Base-by-base conservation (phyloP, 768 basidiomycete genomes). In the Leccinum rimulosum region DNA sequence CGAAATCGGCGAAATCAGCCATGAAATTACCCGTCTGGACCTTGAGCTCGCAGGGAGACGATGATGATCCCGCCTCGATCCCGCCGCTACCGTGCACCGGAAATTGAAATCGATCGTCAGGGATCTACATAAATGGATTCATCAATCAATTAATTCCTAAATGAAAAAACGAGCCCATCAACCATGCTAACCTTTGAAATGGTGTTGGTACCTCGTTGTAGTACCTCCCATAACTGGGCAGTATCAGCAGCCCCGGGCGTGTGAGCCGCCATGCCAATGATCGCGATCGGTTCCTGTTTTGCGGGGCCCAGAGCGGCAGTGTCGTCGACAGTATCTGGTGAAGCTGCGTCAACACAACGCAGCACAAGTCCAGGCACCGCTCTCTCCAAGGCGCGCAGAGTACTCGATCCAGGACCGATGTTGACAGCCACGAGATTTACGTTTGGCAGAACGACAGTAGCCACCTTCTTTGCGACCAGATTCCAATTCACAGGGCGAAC, bases 211-310 rank as follows among this genome's bases (percentile, higher is more conserved):
- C 87, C 86, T 47, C 78, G 66, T 65, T 82, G 75, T 5, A 91
- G 77, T 6, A 88, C 28, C 10, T 81, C 72, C 89, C 89, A 89
- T 2, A 91, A 74, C 55, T 79, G 71, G 7, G 73, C 69, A 3
- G 73, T 62, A 64, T 79, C 76, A 1, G 72, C 62, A 3, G 87
- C 86, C 3, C 86, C 83, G 0, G 80, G 80, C 25, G 79, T 68
- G 38, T 74, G 82, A 45, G 84, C 77, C 1, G 87, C 84, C 86
- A 89, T 88, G 9, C 89, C 89, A 51, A 89, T 75, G 57, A 90
- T 82, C 0, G 89, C 89, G 51, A 91, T 82, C 3, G 84, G 80
- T 50, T 83, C 79, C 61, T 79, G 77, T 43, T 74, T 75, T 6
- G 58, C 56, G 22, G 40, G 54, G 9, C 43, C 14, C 8, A 53